A percentile compares a stretch with the other conserved stretches of the same genome.
Evolutionary conservation across 2,329 filamentous ascomycete genomes (phyloP).

Genomic region (Sordariomycetes sp.): DNA sequence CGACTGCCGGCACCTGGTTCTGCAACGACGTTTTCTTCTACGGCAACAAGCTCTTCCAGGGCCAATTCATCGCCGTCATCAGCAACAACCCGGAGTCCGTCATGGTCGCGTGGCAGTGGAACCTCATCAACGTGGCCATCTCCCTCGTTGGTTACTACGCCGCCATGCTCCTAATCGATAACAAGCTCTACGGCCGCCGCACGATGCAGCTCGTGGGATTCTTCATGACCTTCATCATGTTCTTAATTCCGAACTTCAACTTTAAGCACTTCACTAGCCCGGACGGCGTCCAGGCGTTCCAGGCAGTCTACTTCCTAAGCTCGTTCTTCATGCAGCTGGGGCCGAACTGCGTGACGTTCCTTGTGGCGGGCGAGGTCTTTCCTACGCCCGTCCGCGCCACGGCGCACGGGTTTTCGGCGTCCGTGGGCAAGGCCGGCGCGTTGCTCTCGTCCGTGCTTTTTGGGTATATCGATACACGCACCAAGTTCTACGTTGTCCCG

Average conservation of each 20-base stretch:
- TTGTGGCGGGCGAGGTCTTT: conserved; percentile 89
- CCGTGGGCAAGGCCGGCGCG: conserved; percentile 73
- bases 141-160: conserved; percentile 81
- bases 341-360: conserved; percentile 90
- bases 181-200: conserved; percentile 92
- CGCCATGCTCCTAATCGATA: conserved; percentile 80
- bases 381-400: conserved; percentile 86
- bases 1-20: conserved; percentile 88
- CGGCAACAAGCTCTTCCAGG: conserved; percentile 95
- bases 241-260: conserved; percentile 80
- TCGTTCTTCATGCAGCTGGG: conserved; percentile 99
- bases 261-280: conserved; percentile 68
- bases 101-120: conserved; percentile 84
- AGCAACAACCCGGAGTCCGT: conserved; percentile 48
- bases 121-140: conserved; percentile 78
- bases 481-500: conserved; percentile 82
- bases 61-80: conserved; percentile 76
- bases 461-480: conserved; percentile 80
- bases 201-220: conserved; percentile 94
- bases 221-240: conserved; percentile 83
- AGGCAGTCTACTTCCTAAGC: conserved; percentile 94
- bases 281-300: conserved; percentile 68
- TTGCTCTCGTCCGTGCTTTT: conserved; percentile 69
- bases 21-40: conserved; percentile 98
- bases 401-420: conserved; percentile 90